These are phyloP conservation scores for Meyerozyma elateridarum DNA, from an alignment of 1,139 yeast genomes.

Conservation along the genomic window DNA sequence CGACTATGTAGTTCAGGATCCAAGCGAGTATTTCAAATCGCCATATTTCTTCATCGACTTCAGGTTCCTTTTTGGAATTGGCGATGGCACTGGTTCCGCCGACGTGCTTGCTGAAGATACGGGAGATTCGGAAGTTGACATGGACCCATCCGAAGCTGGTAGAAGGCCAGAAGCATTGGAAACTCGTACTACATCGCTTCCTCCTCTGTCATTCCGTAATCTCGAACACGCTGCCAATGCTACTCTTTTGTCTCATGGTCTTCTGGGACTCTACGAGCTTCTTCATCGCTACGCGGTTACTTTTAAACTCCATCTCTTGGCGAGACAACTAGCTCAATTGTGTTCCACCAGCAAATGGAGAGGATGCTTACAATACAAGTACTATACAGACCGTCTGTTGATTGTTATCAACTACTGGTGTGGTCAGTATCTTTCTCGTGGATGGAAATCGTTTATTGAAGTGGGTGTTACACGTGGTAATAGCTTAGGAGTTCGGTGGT, in stretches of 20 bases:
- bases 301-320: slow-evolving; percentile 66
- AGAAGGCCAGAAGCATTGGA: no score
- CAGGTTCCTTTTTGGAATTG: slow-evolving; percentile 51
- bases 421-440: slow-evolving; percentile 32
- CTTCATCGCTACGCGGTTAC: slow-evolving; percentile 69
- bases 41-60: slow-evolving; percentile 80
- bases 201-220: slow-evolving; percentile 14
- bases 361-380: slow-evolving; percentile 61
- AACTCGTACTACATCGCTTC: slow-evolving; percentile 7
- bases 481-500: slow-evolving; percentile 63
- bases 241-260: slow-evolving; percentile 46
- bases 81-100: slow-evolving; percentile 1
- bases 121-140: no score
- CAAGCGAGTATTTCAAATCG: slow-evolving; percentile 37
- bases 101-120: no score
- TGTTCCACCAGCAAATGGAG: slow-evolving; percentile 57
- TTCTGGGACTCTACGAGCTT: slow-evolving; percentile 60
- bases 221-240: slow-evolving; percentile 57
- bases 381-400: slow-evolving; percentile 56
- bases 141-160: no score
- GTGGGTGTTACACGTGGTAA: slow-evolving; percentile 57
- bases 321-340: slow-evolving; percentile 57
- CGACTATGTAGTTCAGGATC: slow-evolving; percentile 45
- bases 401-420: slow-evolving; percentile 73
- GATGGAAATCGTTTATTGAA: slow-evolving; percentile 51